phyloP scores from a whole-genome alignment of 257 asterid species.

The Plantago ovata region DNA sequence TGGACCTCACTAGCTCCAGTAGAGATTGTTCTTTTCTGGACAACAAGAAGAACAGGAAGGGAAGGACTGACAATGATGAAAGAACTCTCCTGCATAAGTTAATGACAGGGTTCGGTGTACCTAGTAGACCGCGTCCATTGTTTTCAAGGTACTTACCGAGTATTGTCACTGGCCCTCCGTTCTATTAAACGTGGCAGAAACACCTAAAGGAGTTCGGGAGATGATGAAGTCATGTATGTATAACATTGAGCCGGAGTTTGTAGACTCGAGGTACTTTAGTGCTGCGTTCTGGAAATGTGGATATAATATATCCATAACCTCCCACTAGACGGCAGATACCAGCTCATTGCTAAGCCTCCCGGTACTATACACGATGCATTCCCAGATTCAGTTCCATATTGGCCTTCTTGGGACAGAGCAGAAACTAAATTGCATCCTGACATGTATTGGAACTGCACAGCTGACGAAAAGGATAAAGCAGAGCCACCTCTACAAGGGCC shows the following conservation, averaged over 20 bases:
- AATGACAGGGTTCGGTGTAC: constrained; percentile 45
- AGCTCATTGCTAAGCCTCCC: constrained; percentile 35
- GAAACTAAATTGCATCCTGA: constrained; percentile 43
- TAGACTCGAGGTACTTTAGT: constrained; percentile 41
- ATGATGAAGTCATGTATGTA: constrained; percentile 27
- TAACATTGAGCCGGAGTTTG: constrained; percentile 39
- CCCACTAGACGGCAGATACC: constrained; percentile 31
- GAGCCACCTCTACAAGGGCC: no score
- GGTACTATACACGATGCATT: constrained; percentile 39
- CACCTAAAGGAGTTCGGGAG: constrained; percentile 47
- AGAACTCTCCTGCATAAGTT: no score
- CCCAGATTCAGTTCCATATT: constrained; percentile 42
- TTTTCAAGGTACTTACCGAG: background rate
- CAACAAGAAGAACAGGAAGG: no score
- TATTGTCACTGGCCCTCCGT: constrained; percentile 25
- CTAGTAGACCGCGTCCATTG: constrained; percentile 15
- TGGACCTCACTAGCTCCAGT: no score
- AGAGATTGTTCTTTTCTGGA: no score
- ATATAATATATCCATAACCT: constrained; percentile 44
- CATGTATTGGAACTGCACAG: constrained; percentile 38
- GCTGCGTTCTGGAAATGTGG: constrained; percentile 47
- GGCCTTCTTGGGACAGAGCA: constrained; percentile 53
- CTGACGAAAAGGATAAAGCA: constrained; percentile 39
- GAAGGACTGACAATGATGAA: no score
- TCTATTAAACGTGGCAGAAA: constrained; percentile 43